phyloP scores from a whole-genome alignment of 495 filamentous ascomycete species.

The Chlorociboria aeruginascens region DNA sequence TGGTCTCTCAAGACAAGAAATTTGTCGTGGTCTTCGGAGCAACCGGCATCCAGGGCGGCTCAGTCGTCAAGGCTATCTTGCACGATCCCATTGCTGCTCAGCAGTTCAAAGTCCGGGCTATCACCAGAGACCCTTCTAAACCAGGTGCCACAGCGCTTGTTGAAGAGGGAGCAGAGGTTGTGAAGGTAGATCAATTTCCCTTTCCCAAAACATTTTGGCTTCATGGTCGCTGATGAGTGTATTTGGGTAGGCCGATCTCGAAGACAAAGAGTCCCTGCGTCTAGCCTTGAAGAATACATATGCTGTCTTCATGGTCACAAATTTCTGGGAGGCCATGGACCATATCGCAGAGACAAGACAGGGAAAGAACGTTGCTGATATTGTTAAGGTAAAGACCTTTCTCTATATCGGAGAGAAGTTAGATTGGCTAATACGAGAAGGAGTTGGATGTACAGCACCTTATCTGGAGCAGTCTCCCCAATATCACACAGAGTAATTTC shows the following conservation, averaged over 20 bases:
- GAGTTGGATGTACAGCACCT: conserved; percentile 32
- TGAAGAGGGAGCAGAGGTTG: conserved; percentile 28
- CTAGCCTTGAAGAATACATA: conserved; percentile 37
- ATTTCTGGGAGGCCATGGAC: conserved; percentile 35
- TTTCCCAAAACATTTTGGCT: not conserved
- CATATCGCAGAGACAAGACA: conserved; percentile 36
- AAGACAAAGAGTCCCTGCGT: conserved; percentile 31
- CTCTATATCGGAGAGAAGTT: not conserved
- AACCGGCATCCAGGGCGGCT: conserved; percentile 49
- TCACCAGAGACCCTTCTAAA: conserved; percentile 38
- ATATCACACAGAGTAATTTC: conserved; percentile 22
- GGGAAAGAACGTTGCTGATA: conserved; percentile 42
- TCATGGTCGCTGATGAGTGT: not conserved
- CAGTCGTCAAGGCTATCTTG: conserved; percentile 38
- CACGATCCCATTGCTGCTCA: conserved; percentile 32
- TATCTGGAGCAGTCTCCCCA: conserved; percentile 32
- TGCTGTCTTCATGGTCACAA: conserved; percentile 44
- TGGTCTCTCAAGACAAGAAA: conserved; percentile 14
- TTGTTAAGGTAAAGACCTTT: conserved; percentile 24
- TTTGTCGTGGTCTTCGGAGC: conserved; percentile 46
- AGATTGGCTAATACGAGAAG: conserved; percentile 6
- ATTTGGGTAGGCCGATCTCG: conserved; percentile 30
- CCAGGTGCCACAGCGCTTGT: conserved; percentile 26
- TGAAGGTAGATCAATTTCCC: conserved; percentile 5
- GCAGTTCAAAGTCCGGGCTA: conserved; percentile 39